Percentiles rank a stretch among this genome's conserved stretches.
These are phyloP conservation scores for Taphrina communis DNA, from an alignment of 1,139 yeast species.

Conservation along the genomic window DNA sequence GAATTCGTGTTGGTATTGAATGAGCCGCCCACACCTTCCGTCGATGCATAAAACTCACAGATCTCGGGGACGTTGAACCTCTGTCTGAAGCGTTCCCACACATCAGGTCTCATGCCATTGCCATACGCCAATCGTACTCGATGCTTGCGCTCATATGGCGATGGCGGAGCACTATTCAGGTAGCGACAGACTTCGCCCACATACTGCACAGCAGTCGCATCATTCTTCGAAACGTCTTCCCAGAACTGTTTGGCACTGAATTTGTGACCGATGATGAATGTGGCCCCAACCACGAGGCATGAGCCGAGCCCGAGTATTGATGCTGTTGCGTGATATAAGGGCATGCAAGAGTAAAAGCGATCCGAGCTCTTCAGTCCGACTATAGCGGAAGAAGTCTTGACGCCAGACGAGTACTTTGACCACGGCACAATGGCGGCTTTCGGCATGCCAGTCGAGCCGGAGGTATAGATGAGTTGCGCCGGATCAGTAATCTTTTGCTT, in stretches of 20 bases:
- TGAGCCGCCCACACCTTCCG: conserved; percentile 92
- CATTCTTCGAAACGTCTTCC: conserved; percentile 78
- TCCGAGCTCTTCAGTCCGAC: conserved; percentile 64
- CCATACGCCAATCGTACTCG: conserved; percentile 78
- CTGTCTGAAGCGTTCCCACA: conserved; percentile 80
- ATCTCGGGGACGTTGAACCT: conserved; percentile 76
- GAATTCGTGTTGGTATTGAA: conserved; percentile 80
- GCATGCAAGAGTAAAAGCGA: conserved; percentile 88
- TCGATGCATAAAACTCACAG: conserved; percentile 93
- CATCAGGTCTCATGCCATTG: conserved; percentile 90
- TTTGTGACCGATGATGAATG: conserved; percentile 77
- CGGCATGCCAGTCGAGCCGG: conserved; percentile 95
- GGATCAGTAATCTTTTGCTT: conserved; percentile 54
- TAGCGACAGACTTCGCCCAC: conserved; percentile 97
- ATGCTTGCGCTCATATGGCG: conserved; percentile 72
- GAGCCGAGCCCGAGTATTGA: conserved; percentile 61
- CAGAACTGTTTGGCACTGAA: conserved; percentile 86
- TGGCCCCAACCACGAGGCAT: conserved; percentile 62
- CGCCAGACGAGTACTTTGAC: conserved; percentile 75
- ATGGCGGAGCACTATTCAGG: conserved; percentile 66
- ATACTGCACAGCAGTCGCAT: conserved; percentile 84
- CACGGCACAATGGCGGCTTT: conserved; percentile 94
- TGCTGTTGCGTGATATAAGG: conserved; percentile 93
- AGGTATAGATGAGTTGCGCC: conserved; percentile 80
- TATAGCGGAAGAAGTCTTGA: conserved; percentile 70